Conservation (phyloP, 2,329 filamentous ascomycete species). For the Cercospora beticola region DNA sequence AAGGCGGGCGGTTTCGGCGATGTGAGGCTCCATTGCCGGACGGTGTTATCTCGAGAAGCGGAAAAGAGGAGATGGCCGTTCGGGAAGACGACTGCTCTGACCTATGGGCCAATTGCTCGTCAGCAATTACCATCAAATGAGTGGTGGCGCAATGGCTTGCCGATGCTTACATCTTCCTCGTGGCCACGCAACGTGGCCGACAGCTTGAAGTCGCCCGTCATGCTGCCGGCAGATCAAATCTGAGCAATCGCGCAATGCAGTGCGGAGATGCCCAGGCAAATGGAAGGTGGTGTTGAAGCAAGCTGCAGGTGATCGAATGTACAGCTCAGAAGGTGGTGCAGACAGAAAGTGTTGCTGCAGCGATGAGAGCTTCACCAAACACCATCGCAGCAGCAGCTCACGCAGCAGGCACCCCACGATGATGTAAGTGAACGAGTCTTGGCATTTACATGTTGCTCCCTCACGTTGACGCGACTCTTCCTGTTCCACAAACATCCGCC, state of each 20-base stretch:
- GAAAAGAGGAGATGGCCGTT: conserved; percentile 71
- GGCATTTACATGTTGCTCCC: background rate
- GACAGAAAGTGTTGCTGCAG: background rate
- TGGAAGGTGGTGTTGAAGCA: background rate
- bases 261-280: background rate
- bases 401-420: background rate
- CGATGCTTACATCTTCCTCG: conserved; percentile 77
- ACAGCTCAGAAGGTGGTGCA: background rate
- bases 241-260: background rate
- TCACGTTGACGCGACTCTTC: background rate
- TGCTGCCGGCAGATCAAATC: conserved; percentile 39
- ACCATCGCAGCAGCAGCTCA: background rate
- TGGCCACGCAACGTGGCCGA: conserved; percentile 87
- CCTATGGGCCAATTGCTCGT: conserved; percentile 54
- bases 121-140: conserved; percentile 17
- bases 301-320: background rate
- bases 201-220: conserved; percentile 81
- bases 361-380: conserved; percentile 2
- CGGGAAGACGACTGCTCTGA: conserved; percentile 81
- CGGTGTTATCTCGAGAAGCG: conserved; percentile 86
- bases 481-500: background rate
- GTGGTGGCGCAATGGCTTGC: background rate
- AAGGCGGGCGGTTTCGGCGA: conserved; percentile 67
- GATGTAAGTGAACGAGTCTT: background rate
- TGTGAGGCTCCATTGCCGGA: conserved; percentile 77